A percentile compares a stretch with the other conserved stretches of the same genome.
Evolutionary conservation across 352 stramenopile species (phyloP).

Genomic region (Phytopythium ostracodes): DNA sequence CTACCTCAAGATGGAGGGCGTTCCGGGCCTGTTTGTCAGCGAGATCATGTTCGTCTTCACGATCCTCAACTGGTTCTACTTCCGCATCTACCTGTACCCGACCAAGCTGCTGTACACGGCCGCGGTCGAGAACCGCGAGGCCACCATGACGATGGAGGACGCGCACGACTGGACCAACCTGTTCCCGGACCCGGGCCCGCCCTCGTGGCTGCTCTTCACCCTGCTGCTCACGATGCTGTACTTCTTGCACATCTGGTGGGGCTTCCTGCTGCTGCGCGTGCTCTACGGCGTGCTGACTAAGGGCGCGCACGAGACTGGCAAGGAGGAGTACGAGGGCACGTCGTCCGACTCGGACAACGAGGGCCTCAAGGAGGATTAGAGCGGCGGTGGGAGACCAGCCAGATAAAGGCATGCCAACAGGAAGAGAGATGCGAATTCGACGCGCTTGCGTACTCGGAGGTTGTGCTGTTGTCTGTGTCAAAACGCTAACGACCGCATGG

Average conservation of each 20-base stretch:
- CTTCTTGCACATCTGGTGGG: constrained; percentile 85
- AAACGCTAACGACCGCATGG: too few relatives aligned
- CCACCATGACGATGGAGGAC: constrained; percentile 62
- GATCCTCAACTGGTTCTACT: constrained; percentile 76
- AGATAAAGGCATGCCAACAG: neutral
- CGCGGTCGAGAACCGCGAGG: constrained; percentile 66
- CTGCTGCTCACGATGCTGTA: constrained; percentile 69
- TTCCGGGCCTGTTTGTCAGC: constrained; percentile 58
- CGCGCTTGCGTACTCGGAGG: neutral
- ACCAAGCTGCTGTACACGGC: constrained; percentile 79
- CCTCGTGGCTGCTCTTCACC: constrained; percentile 84
- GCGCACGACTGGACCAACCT: constrained; percentile 70
- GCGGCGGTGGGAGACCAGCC: neutral
- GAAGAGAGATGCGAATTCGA: neutral
- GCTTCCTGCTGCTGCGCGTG: constrained; percentile 65
- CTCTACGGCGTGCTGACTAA: constrained; percentile 66
- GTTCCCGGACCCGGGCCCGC: constrained; percentile 61
- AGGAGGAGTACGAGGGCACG: constrained; percentile 84
- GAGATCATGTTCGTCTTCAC: constrained; percentile 73
- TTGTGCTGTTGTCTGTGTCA: neutral
- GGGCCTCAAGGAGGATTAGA: constrained; percentile 51
- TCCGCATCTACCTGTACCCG: constrained; percentile 84
- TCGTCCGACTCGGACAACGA: constrained; percentile 79
- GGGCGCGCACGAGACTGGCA: constrained; percentile 69
- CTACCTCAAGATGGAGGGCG: constrained; percentile 85